Evolutionary conservation across 192 early-diverging fungal species (phyloP).

Genomic region (Diversispora epigaea): DNA sequence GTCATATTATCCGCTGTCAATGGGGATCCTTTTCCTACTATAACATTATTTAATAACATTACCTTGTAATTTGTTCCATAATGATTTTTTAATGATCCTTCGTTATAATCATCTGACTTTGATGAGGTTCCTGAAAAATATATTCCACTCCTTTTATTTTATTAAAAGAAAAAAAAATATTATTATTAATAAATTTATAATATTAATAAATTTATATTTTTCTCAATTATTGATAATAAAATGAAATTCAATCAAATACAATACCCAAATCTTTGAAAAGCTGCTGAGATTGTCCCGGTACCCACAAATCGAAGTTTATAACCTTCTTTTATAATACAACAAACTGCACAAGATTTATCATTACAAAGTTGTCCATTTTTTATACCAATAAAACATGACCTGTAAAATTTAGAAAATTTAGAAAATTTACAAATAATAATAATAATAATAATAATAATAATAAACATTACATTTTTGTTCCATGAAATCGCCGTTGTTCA

Average conservation of each 20-base stretch:
- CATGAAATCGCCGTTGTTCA: constrained; percentile 37
- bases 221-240: no score
- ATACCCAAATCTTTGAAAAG: constrained; percentile 31
- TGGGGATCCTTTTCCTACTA: constrained; percentile 30
- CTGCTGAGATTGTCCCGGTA: constrained; percentile 16
- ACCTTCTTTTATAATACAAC: constrained; percentile 28
- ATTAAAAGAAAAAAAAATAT: no score
- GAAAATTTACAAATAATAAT: background rate
- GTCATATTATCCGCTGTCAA: constrained; percentile 23
- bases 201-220: no score
- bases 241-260: no score
- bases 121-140: constrained; percentile 38
- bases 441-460: background rate
- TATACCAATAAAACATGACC: constrained; percentile 18
- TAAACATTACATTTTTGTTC: constrained; percentile 23
- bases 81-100: constrained; percentile 17
- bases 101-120: constrained; percentile 37
- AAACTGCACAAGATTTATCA: constrained; percentile 28
- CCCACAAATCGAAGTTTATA: constrained; percentile 29
- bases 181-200: no score
- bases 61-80: constrained; percentile 29
- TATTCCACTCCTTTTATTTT: constrained; percentile 1
- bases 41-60: constrained; percentile 32
- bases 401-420: background rate
- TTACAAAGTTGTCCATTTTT: background rate